Evolutionary conservation across 1,139 yeast species (phyloP), one percentile per base, ranked within the genome.

Genomic region (Saccharomyces hybrid): DNA sequence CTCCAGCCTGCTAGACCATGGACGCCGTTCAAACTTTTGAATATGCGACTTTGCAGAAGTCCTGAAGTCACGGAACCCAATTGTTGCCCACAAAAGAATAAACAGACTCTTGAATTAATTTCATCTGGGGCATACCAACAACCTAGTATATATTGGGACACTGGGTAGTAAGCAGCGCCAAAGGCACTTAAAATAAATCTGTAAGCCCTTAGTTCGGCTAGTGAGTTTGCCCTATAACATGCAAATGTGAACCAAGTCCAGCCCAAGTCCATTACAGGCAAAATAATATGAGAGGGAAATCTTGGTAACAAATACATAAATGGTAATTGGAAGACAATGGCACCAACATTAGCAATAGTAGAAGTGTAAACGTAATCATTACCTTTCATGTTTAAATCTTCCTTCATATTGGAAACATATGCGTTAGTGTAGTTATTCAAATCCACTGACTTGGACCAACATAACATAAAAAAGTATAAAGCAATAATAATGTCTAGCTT

Each of bases 401-500:
- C 81, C 58, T 79, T 73, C 76, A 85, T 75, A 11, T 85, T 84
- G 16, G 85, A 79, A 49, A 84, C 83, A 65, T 85, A 85, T n/a
- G 90, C 89, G 64, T 82, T 83, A 54, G 81, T 79, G 52, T 82
- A 72, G 63, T 71, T 72, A 49, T 82, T 75, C 56, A 79, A 79
- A 66, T 85, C 91, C 52, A 85, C 72, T 55, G 82, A 82, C 64
- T 85, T 85, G 51, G 83, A 84, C 86, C 88, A 85, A 67, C 83
- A 84, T 23, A 84, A 81, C 71, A 82, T 71, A 61, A 84, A 73
- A 34, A 85, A 77, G 65, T 81, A 85, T 46, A 81, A 69, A 3
- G 85, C 79, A 58, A 85, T 73, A 48, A 83, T 64, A 11, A 84
- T 55, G 64, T 86, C 95, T 51, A 85, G 69, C 65, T 86, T 86